These are phyloP conservation scores for Mortierella alpina DNA, from an alignment of 192 early-diverging fungal species.

Conservation along the genomic window DNA sequence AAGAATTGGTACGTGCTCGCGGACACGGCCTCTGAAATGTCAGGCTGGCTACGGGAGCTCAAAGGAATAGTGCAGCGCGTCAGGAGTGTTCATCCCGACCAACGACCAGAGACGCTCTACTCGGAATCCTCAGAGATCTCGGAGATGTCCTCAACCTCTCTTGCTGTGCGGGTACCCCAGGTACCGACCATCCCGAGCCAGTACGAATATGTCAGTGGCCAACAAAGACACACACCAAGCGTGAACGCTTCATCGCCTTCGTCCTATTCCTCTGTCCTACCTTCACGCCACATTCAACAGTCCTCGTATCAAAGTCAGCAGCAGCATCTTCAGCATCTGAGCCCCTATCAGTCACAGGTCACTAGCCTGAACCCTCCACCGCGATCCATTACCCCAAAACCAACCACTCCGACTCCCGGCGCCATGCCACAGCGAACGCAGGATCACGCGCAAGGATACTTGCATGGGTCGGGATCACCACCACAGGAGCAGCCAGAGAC, in stretches of 20 bases:
- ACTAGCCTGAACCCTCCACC: slow-evolving; percentile 47
- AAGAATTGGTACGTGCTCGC: slow-evolving; percentile 57
- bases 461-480: not conserved
- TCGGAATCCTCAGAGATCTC: slow-evolving; percentile 35
- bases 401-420: slow-evolving; percentile 15
- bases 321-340: not conserved
- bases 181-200: slow-evolving; percentile 29
- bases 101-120: slow-evolving; percentile 20
- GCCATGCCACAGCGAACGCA: not conserved
- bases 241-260: not conserved
- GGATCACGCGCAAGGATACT: not conserved
- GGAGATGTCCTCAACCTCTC: slow-evolving; percentile 20
- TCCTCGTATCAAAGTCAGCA: slow-evolving; percentile 4
- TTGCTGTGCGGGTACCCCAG: not conserved
- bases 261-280: not conserved
- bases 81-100: slow-evolving; percentile 13
- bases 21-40: slow-evolving; percentile 56
- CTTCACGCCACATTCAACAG: not conserved
- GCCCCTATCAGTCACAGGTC: slow-evolving; percentile 8
- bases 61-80: slow-evolving; percentile 39
- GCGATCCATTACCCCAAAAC: slow-evolving; percentile 38
- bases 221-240: slow-evolving; percentile 7
- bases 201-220: slow-evolving; percentile 10
- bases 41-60: slow-evolving; percentile 54
- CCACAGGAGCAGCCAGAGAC: slow-evolving; percentile 6